These are phyloP conservation scores for Phanerochaete sordida DNA, from an alignment of 768 basidiomycete genomes.

Conservation along the genomic window DNA sequence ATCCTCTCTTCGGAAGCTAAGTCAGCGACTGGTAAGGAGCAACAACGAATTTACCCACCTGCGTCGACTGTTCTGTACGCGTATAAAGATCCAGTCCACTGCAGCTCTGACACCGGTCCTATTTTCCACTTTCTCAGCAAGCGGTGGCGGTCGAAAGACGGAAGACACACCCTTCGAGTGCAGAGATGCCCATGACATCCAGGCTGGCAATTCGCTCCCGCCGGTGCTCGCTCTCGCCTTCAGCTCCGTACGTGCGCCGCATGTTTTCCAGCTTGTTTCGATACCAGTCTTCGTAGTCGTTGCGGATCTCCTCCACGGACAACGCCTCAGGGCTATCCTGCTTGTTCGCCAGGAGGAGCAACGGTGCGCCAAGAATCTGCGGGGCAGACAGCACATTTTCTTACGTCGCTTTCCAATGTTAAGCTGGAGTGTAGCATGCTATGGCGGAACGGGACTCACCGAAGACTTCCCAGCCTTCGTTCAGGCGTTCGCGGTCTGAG, in stretches of 20 bases:
- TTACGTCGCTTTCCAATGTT: constrained; percentile 31
- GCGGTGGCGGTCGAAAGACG: neutral
- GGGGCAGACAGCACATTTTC: constrained; percentile 87
- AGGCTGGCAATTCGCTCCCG: constrained; percentile 44
- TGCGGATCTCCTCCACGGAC: constrained; percentile 86
- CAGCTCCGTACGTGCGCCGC: constrained; percentile 42
- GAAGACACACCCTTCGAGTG: constrained; percentile 75
- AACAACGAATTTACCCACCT: constrained; percentile 36
- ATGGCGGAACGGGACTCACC: constrained; percentile 48
- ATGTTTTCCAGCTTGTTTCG: constrained; percentile 71
- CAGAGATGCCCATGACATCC: constrained; percentile 82
- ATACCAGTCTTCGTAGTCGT: constrained; percentile 87
- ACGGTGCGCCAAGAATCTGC: constrained; percentile 85
- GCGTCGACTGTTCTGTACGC: constrained; percentile 82
- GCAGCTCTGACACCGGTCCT: constrained; percentile 36
- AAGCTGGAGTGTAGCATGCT: neutral
- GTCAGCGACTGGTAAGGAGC: neutral
- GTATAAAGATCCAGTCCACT: constrained; percentile 92
- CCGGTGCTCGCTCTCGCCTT: constrained; percentile 25
- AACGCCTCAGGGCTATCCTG: constrained; percentile 82
- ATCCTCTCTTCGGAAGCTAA: neutral
- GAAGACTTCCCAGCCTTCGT: constrained; percentile 97
- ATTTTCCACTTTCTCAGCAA: neutral
- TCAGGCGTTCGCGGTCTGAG: constrained; percentile 80
- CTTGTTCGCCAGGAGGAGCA: constrained; percentile 93